Base-by-base conservation (phyloP, 345 rosid genomes). In the Corchorus olitorius region DNA sequence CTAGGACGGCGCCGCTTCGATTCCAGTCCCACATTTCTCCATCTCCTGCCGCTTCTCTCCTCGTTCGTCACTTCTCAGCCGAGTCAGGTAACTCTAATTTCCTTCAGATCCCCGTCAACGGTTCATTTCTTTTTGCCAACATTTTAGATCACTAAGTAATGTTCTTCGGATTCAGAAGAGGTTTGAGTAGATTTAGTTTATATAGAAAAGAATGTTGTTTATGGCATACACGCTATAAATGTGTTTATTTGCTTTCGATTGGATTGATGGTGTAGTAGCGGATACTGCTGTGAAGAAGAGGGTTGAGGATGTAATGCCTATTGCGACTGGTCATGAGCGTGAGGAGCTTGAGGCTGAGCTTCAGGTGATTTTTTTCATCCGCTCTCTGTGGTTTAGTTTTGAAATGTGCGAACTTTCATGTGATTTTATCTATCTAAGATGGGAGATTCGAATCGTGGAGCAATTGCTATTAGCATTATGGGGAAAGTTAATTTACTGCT, bases 311-410 rank as follows among this genome's bases (percentile, higher is more conserved):
- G 83, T 90, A 53, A 86, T 88, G 90, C 98, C 93, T 11, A 89
- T 92, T 79, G 97, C 98, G 2, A 93, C 99, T 46, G 98, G 98
- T n/a, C 97, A 93, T 16, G 96, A 95, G 80, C 87, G 89, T 49
- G 97, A 95, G 84, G 99, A 95, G 87, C 86, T 92, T 70, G 92
- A 88, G 76, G 88, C 90, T 70, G 94, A 89, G 82, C 75, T 92
- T 41, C 75, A 87, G 99, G 97, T 95, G 70, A 58, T 65, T 77
- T 74, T 74, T 65, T 7, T 71, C 73, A 65, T 27, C 43, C 19
- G 9, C 61, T 52, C 43, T 75, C 5, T 62, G 27, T 67, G 20
- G 20, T 64, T 65, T 59, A 48, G 65, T 50, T 82, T 65, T 6
- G 39, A 12, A n/a, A 54, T n/a, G 9, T 54, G 33, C 75, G n/a